phyloP scores from a whole-genome alignment of 495 filamentous ascomycete species.

The Daldinia caldariorum region DNA sequence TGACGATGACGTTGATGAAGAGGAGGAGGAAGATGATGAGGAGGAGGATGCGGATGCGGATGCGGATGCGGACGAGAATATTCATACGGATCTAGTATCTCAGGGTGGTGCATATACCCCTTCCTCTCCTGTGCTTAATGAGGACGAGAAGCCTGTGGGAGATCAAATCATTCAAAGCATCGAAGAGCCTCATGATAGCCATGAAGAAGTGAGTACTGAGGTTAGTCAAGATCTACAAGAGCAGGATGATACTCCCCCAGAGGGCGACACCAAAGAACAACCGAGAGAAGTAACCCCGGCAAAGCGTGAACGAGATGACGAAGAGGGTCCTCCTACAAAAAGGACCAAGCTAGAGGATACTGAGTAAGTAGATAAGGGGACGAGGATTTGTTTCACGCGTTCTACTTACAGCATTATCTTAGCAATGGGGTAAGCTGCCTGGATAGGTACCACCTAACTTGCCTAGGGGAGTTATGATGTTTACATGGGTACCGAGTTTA shows the following conservation, averaged over 20 bases:
- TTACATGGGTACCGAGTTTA: neutral
- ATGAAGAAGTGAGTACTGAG: neutral
- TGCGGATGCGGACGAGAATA: neutral
- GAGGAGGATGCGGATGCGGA: neutral
- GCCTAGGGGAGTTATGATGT: neutral
- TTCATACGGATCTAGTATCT: neutral
- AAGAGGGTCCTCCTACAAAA: constrained; percentile 8
- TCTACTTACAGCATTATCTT: neutral
- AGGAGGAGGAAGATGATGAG: no score
- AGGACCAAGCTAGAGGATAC: neutral
- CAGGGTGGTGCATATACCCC: neutral
- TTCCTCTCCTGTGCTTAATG: neutral
- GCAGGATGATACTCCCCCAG: neutral
- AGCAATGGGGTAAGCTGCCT: neutral
- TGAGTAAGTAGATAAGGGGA: neutral
- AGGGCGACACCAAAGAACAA: neutral
- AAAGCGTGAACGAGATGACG: constrained; percentile 6
- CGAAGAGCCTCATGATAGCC: neutral
- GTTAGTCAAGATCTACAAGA: neutral
- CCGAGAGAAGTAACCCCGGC: neutral
- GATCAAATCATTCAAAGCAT: neutral
- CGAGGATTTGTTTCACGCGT: neutral
- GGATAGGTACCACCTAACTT: neutral
- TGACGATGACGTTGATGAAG: neutral
- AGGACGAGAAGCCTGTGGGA: neutral